Evolutionary conservation across 1,139 yeast species (phyloP), one percentile per base, ranked within the genome.

Genomic region (Komagataea norvegica): DNA sequence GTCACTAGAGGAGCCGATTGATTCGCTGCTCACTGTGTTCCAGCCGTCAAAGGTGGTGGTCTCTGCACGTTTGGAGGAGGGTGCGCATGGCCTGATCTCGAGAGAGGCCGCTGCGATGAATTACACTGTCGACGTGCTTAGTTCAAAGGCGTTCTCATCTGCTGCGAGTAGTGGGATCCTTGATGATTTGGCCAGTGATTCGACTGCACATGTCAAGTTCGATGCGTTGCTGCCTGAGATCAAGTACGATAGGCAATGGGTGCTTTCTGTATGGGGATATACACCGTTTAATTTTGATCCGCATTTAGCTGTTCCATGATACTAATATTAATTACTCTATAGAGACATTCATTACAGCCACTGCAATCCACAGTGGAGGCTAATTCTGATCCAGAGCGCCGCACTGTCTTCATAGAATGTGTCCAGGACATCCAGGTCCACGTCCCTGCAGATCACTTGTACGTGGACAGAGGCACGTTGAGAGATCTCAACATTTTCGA

Each of bases 381-480:
- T 6, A 13, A 11, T 8, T 28, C 18, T n/a, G 33, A 14, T 6
- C 11, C 25, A 4, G 34, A 34, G 2, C 10, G 3, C 6, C 20
- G 8, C 7, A 8, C 20, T 3, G 8, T 8, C 2, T 32, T 32
- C 13, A 8, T 14, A 20, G 14, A 25, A 10, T 16, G 35, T 9
- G 29, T 47, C 3, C 29, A 21, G 6, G 20, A 29, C 5, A 38
- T 28, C 3, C 30, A 25, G 16, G n/a, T 39, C 3, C 35, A 39
- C 11, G 18, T 26, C 3, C 17, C 34, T 2, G 13, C 23, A 3
- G 42, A 47, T 17, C 32, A 31, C 13, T 15, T 46, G 33, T 48
- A 45, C 27, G 33, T 48, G 24, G 50, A 47, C 10, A n/a, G 30
- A 1, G 49, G 45, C 19, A 33, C 47, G 10, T 37, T 34, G 18